Evolutionary conservation across 306 rosid genomes (phyloP).

Genomic region (Corylus heterophylla): DNA sequence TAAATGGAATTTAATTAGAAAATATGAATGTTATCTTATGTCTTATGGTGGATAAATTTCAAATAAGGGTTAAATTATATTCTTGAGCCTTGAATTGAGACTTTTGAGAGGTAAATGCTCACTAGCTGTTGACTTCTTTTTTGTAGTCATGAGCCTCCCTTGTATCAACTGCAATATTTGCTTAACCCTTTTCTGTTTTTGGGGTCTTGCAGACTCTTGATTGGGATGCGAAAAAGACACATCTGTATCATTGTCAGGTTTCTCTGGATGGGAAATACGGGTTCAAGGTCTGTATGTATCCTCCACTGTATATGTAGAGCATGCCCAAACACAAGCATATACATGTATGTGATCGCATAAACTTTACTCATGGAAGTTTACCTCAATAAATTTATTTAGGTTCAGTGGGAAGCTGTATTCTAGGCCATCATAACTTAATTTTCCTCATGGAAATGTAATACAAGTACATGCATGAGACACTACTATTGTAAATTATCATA

Average conservation of each 20-base stretch:
- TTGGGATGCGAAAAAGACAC: constrained; percentile 63
- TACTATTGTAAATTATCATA: neutral
- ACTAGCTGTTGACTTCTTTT: too few species aligned
- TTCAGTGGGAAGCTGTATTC: too few species aligned
- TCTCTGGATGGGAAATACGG: constrained; percentile 44
- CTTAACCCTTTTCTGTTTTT: too few species aligned
- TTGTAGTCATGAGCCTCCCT: too few species aligned
- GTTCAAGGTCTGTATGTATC: constrained; percentile 62
- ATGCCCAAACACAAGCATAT: neutral
- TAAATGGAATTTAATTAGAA: too few species aligned
- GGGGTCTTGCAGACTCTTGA: constrained; percentile 51
- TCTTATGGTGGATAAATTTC: too few species aligned
- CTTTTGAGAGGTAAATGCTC: too few species aligned
- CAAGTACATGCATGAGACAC: neutral
- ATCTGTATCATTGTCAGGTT: constrained; percentile 59
- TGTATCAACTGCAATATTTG: too few species aligned
- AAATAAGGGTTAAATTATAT: too few species aligned
- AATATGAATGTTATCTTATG: too few species aligned
- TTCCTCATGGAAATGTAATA: neutral
- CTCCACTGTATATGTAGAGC: neutral
- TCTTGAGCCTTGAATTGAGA: too few species aligned
- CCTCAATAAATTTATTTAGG: neutral
- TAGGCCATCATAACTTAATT: neutral
- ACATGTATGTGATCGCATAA: neutral
- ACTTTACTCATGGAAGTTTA: neutral